A percentile compares a stretch with the other conserved stretches of the same genome.
These are phyloP conservation scores for Colletotrichum sp. DNA, from an alignment of 2,329 filamentous ascomycete species.

Conservation along the genomic window DNA sequence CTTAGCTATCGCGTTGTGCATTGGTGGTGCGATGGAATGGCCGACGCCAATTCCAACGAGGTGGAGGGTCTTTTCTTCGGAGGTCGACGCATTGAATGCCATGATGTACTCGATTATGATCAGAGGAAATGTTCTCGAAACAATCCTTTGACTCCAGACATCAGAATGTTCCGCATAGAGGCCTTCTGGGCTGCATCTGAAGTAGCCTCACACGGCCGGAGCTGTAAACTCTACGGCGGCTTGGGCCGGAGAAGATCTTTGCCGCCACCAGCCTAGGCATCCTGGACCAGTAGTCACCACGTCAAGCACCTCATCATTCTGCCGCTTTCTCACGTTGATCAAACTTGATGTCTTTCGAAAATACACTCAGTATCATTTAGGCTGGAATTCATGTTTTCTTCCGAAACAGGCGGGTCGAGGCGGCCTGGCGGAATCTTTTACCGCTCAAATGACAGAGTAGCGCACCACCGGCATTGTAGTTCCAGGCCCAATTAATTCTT, in stretches of 20 bases:
- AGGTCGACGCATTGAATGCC: not conserved
- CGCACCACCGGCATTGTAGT: not conserved
- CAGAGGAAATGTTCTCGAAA: not conserved
- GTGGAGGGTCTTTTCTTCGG: constrained; percentile 18
- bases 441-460: not conserved
- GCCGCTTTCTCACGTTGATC: not conserved
- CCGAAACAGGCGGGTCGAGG: not conserved
- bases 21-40: constrained; percentile 43
- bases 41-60: constrained; percentile 42
- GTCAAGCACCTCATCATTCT: not conserved
- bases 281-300: not conserved
- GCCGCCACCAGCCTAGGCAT: not conserved
- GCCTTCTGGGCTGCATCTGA: not conserved
- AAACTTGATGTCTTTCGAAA: not conserved
- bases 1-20: constrained; percentile 43
- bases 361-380: not conserved
- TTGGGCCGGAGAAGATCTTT: not conserved
- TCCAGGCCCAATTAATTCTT: not conserved
- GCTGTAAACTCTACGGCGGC: not conserved
- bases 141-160: not conserved
- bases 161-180: not conserved
- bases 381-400: not conserved
- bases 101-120: not conserved
- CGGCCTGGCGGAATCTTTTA: not conserved
- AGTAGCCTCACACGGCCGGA: not conserved